phyloP scores from a whole-genome alignment of 2,329 filamentous ascomycete genomes.

The Ophiobolus disseminans region DNA sequence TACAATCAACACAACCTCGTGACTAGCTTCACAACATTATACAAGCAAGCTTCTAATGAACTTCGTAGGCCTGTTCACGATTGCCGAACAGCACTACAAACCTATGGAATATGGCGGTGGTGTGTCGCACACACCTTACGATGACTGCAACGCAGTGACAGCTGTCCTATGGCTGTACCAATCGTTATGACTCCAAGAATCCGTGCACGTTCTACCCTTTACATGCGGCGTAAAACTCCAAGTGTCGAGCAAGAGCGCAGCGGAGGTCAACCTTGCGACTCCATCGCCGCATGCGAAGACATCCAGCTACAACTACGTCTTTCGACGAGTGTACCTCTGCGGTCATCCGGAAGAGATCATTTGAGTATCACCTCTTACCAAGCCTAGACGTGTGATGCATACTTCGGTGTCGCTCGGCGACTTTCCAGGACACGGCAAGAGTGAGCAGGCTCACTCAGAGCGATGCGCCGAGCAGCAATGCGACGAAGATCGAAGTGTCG shows the following conservation, averaged over 20 bases:
- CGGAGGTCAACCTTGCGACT: neutral
- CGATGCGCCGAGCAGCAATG: conserved; percentile 11
- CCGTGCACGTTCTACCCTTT: neutral
- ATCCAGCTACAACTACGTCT: conserved; percentile 18
- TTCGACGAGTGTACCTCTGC: conserved; percentile 23
- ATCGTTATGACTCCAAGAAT: neutral
- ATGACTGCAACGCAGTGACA: neutral
- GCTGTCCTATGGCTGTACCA: neutral
- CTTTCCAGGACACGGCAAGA: neutral
- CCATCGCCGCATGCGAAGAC: neutral
- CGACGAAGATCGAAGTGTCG: neutral
- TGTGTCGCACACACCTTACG: neutral
- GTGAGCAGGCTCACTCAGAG: conserved; percentile 7
- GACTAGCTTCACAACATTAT: too few species aligned
- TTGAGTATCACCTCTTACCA: conserved; percentile 8
- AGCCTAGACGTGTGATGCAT: neutral
- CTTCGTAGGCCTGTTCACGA: too few species aligned
- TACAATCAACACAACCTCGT: too few species aligned
- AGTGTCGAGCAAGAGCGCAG: neutral
- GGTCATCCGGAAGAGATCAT: conserved; percentile 26
- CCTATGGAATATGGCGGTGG: too few species aligned
- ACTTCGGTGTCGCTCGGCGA: neutral
- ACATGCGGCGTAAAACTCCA: neutral
- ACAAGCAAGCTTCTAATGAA: too few species aligned
- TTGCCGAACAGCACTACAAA: too few species aligned